Percentiles rank a stretch among this genome's conserved stretches.
Conservation (phyloP, 768 basidiomycete genomes). For the Lentinula aciculospora region DNA sequence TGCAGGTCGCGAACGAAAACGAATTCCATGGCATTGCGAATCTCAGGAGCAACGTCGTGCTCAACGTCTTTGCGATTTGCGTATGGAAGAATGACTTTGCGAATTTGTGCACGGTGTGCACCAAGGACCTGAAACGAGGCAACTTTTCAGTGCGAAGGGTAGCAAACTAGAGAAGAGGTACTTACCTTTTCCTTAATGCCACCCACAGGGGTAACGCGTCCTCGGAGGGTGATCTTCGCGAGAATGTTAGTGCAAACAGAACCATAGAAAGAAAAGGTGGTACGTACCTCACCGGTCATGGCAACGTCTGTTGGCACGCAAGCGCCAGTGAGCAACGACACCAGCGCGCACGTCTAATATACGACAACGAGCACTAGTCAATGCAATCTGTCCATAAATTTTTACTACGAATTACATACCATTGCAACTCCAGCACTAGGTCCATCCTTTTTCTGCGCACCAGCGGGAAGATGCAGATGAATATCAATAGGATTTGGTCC, state of each 20-base stretch:
- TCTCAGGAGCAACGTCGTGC: constrained; percentile 72
- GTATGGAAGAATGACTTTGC: constrained; percentile 78
- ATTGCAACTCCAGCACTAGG: constrained; percentile 89
- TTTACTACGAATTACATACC: constrained; percentile 32
- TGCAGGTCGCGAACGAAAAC: constrained; percentile 75
- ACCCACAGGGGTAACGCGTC: constrained; percentile 78
- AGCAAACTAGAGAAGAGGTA: not conserved
- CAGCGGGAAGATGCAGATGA: constrained; percentile 85
- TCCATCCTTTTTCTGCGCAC: constrained; percentile 91
- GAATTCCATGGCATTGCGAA: constrained; percentile 72
- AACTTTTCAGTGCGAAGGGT: not conserved
- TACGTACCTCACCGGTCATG: constrained; percentile 82
- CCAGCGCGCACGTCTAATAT: constrained; percentile 71
- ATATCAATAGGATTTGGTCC: constrained; percentile 71
- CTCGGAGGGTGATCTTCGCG: constrained; percentile 70
- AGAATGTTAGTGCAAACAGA: not conserved
- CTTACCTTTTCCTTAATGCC: constrained; percentile 80
- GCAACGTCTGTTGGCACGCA: constrained; percentile 69
- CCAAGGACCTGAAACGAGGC: constrained; percentile 53
- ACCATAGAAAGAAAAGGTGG: not conserved
- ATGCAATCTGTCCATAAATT: not conserved
- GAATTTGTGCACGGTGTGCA: constrained; percentile 81
- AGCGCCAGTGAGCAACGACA: constrained; percentile 76
- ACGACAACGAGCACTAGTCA: not conserved
- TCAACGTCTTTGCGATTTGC: constrained; percentile 86